These are phyloP conservation scores for Trypanosoma rangeli DNA, from an alignment of 208 protist species.

Conservation along the genomic window DNA sequence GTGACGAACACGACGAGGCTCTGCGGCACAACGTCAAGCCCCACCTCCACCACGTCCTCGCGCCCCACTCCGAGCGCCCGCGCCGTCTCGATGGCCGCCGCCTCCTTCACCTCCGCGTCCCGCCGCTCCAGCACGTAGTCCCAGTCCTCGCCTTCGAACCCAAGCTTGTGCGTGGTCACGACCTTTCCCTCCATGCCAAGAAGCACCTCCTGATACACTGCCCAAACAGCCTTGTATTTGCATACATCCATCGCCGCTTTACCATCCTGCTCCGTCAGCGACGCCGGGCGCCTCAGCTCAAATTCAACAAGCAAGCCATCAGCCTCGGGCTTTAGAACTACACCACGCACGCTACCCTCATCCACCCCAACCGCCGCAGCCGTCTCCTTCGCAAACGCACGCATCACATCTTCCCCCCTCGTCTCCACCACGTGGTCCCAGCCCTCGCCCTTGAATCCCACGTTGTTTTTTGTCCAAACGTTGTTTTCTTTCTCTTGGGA, in stretches of 20 bases:
- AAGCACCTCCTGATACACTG: slow-evolving; percentile 29
- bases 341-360: slow-evolving; percentile 33
- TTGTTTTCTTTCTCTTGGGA: slow-evolving; percentile 15
- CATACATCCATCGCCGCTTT: slow-evolving; percentile 38
- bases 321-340: slow-evolving; percentile 24
- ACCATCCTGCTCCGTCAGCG: slow-evolving; percentile 33
- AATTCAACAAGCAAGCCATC: slow-evolving; percentile 52
- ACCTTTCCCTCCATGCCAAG: neutral
- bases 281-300: slow-evolving; percentile 38
- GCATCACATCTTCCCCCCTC: slow-evolving; percentile 30
- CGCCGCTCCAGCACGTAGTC: slow-evolving; percentile 38
- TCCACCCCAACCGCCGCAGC: slow-evolving; percentile 34
- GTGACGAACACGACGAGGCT: slow-evolving; percentile 32
- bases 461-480: slow-evolving; percentile 46
- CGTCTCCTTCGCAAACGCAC: slow-evolving; percentile 16
- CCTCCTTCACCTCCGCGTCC: slow-evolving; percentile 29
- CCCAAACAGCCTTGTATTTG: slow-evolving; percentile 50
- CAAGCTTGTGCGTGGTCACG: slow-evolving; percentile 42
- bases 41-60: slow-evolving; percentile 29
- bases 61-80: slow-evolving; percentile 33
- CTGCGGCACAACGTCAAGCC: slow-evolving; percentile 26
- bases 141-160: slow-evolving; percentile 57
- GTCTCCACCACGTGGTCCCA: slow-evolving; percentile 57
- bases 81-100: slow-evolving; percentile 37
- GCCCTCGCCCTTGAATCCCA: slow-evolving; percentile 74